A percentile compares a stretch with the other conserved stretches of the same genome.
Evolutionary conservation across 345 rosid genomes (phyloP).

Genomic region (Citrus australasica): DNA sequence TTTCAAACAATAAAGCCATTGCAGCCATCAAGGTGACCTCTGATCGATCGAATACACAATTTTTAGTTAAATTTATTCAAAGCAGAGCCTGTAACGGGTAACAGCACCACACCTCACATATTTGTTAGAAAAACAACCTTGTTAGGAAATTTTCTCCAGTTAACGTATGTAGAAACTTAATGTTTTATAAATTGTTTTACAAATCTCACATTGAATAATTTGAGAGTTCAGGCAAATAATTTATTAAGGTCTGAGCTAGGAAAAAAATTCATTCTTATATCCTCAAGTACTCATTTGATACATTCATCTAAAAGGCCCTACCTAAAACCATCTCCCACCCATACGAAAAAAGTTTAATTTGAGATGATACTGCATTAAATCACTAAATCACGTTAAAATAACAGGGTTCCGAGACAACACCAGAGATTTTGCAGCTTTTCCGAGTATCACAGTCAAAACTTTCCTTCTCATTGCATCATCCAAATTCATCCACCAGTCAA

Average conservation of each 20-base stretch:
- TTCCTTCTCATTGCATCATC: slow-evolving; percentile 47
- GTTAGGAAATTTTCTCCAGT: background rate
- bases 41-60: background rate
- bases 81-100: background rate
- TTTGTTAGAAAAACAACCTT: background rate
- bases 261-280: background rate
- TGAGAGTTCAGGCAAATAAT: background rate
- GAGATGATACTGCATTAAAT: background rate
- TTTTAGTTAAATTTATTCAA: background rate
- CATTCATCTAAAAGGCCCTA: background rate
- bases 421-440: slow-evolving; percentile 73
- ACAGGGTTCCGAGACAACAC: slow-evolving; percentile 36
- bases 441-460: slow-evolving; percentile 40
- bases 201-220: background rate
- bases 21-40: background rate
- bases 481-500: slow-evolving; percentile 86
- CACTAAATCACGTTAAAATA: background rate
- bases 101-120: too few species aligned
- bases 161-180: background rate
- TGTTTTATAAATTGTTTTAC: background rate
- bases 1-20: background rate
- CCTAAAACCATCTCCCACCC: background rate
- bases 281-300: background rate
- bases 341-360: background rate
- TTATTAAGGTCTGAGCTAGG: background rate